A percentile compares a stretch with the other conserved stretches of the same genome.
phyloP scores from a whole-genome alignment of 306 rosid species.

The Citrullus mucosospermus region DNA sequence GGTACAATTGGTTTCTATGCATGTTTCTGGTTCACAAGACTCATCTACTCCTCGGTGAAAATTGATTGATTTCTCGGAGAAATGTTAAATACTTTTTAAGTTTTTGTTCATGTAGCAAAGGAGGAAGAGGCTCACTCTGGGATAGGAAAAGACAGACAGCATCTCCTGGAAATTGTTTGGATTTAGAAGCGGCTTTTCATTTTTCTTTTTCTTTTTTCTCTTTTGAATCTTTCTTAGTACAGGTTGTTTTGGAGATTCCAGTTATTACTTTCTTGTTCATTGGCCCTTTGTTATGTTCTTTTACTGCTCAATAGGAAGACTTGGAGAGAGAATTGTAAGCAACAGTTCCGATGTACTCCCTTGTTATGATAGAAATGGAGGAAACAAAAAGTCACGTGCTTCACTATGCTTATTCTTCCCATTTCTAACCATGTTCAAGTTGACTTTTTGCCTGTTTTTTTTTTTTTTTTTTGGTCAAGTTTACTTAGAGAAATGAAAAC shows the following conservation, averaged over 20 bases:
- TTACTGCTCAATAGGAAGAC: background rate
- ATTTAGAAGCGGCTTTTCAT: background rate
- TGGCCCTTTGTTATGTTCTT: background rate
- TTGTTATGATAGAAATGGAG: slow-evolving; percentile 1
- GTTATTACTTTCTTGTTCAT: background rate
- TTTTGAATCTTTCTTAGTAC: background rate
- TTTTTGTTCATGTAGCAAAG: background rate
- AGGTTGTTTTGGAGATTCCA: background rate
- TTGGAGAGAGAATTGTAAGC: slow-evolving; percentile 1
- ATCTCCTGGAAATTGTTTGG: background rate
- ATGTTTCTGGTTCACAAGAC: slow-evolving; percentile 76
- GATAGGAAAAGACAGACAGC: background rate
- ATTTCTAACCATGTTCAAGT: too few relatives aligned
- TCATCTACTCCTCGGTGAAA: slow-evolving; percentile 84
- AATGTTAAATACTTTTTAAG: background rate
- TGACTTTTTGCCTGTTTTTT: too few relatives aligned
- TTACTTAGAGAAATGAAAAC: too few relatives aligned
- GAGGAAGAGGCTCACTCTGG: background rate
- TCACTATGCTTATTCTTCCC: background rate
- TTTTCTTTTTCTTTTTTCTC: background rate
- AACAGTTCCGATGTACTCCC: background rate
- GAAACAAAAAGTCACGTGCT: background rate
- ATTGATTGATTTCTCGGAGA: slow-evolving; percentile 31
- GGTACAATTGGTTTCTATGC: slow-evolving; percentile 91
- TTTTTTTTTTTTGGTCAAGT: too few relatives aligned